Percentiles rank a stretch among this genome's conserved stretches.
Conservation (phyloP, 73 alveolate species). For the Durusdinium trenchii region DNA sequence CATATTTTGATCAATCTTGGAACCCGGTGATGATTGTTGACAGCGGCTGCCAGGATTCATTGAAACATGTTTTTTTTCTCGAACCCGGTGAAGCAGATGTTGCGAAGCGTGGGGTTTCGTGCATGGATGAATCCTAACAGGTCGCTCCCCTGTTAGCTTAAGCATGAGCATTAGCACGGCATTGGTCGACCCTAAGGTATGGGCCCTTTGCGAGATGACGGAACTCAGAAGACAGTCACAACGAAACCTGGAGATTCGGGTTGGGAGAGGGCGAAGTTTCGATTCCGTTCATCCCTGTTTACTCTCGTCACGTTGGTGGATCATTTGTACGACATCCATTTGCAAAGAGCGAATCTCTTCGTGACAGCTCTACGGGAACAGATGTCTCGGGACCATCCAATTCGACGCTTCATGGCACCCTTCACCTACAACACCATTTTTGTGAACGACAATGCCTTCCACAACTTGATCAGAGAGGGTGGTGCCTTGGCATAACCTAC, state of each 20-base stretch:
- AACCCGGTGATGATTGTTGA: constrained; percentile 33
- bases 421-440: constrained; percentile 61
- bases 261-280: constrained; percentile 78
- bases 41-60: background rate
- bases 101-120: background rate
- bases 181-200: background rate
- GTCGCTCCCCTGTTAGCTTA: background rate
- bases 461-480: too few relatives aligned
- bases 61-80: background rate
- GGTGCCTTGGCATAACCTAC: too few relatives aligned
- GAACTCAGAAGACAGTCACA: background rate
- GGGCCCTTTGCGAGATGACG: background rate
- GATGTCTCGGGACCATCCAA: constrained; percentile 60
- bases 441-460: constrained; percentile 74
- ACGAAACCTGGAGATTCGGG: constrained; percentile 40
- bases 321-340: constrained; percentile 58
- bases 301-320: constrained; percentile 75
- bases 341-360: constrained; percentile 63
- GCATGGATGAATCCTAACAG: background rate
- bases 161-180: background rate
- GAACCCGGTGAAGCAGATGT: background rate
- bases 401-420: constrained; percentile 64
- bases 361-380: constrained; percentile 76
- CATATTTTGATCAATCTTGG: constrained; percentile 65
- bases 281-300: constrained; percentile 63